Evolutionary conservation across 1,284 basidiomycete genomes (phyloP), one percentile per base, ranked within the genome.

Genomic region (Cutaneotrichosporon mucoides): DNA sequence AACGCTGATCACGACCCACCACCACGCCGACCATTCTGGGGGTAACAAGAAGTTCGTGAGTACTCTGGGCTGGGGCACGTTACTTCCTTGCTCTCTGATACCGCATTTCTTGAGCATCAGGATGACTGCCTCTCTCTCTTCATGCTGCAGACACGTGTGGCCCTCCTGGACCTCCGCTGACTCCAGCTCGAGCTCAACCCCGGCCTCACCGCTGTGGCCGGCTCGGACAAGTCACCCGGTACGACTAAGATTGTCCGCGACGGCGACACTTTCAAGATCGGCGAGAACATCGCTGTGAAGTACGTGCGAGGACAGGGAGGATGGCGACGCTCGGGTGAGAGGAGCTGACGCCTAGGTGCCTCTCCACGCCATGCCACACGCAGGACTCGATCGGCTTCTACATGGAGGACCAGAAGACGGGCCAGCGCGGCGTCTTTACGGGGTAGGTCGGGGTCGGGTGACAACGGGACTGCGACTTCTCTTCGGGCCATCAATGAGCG

Each of bases 361-460:
- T 93, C 15, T 87, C 90, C 11, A 99, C 94, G 0, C 95, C 94
- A 0, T 96, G 93, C 78, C 95, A 98, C 76, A 98, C 95, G 1
- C 90, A 92, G 73, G 95, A 98, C 77, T 95, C 92, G 45, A 94
- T 95, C 71, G 95, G 90, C 79, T 98, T 87, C 81, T 84, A 88
- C 75, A 82, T 88, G 57, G 88, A 88, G 44, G 81, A 83, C 78
- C 66, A 80, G 41, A 85, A 85, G 65, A 84, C 86, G 0, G 85
- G 86, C 45, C 70, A 82, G 68, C 76, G 79, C 36, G 89, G 82
- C 12, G 91, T 98, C 24, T 96, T 99, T 77, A 97, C 95, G 0
- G 92, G 93, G 81, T 83, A 37, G 13, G 46, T 48, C 2, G 24
- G 24, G 24, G 24, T 24, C 24, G 24, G 24, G 24, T 24, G 24